These are phyloP conservation scores for Alopecurus myosuroides DNA, from an alignment of 176 grass and related monocot species.

Conservation along the genomic window DNA sequence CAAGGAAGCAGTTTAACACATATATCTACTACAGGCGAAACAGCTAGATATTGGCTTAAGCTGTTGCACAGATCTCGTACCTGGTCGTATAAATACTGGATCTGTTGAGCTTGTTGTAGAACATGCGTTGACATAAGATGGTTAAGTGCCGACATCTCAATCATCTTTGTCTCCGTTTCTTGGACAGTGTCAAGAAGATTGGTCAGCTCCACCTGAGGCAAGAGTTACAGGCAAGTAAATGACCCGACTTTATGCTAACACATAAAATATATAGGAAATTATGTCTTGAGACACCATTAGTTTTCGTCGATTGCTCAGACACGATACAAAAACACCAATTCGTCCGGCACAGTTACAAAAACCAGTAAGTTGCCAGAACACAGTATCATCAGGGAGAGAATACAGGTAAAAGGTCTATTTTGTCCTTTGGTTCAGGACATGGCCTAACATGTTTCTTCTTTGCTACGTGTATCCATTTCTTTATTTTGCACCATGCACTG, in stretches of 20 bases:
- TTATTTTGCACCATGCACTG: neutral
- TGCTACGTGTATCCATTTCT: neutral
- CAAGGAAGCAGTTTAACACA: neutral
- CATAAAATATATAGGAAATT: neutral
- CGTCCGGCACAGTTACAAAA: neutral
- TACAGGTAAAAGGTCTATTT: neutral
- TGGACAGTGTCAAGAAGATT: constrained; percentile 79
- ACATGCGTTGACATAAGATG: constrained; percentile 98
- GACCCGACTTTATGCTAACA: neutral
- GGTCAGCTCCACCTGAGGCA: constrained; percentile 67
- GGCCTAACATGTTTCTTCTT: neutral
- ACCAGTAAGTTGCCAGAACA: neutral
- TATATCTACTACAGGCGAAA: neutral
- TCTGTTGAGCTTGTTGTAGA: constrained; percentile 84
- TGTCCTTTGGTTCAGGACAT: neutral
- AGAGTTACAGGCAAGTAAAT: constrained; percentile 22
- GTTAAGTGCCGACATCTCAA: constrained; percentile 95
- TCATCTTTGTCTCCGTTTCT: constrained; percentile 97
- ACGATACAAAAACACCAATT: neutral
- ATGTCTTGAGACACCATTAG: neutral
- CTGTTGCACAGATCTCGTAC: constrained; percentile 20
- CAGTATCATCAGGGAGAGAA: neutral
- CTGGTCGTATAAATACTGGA: constrained; percentile 90
- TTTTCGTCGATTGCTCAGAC: neutral
- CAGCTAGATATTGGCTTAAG: neutral